Evolutionary conservation across 2,329 filamentous ascomycete genomes (phyloP), one percentile per base, ranked within the genome.

Genomic region (Emericellopsis cladophorae): DNA sequence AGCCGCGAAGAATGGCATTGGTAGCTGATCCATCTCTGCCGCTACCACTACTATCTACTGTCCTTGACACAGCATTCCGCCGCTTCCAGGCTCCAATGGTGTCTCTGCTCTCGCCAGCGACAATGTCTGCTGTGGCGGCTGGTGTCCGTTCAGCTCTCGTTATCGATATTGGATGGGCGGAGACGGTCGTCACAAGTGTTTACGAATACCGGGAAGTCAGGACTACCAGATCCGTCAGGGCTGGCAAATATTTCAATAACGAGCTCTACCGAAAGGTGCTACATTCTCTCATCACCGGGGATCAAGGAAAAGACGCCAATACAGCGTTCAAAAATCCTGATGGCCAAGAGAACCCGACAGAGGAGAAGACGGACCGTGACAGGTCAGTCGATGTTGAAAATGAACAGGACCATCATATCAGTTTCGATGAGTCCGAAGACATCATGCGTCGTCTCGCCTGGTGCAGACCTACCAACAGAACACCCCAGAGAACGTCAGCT

Each of bases 111-210:
- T 86, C 88, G 1, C 74, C 77, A 1, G 77, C 90, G 1, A 73
- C 87, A 16, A 81, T 92, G 60, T 70, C 79, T 2, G 69, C 82
- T 7, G 74, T 89, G 4, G 83, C 82, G 7, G 88, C 89, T 6
- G 92, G 92, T 1, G 66, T 94, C 33, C 79, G 92, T 12, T 86
- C 85, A n/a, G 87, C 82, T 1, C 60, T 98, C 34, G 77, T 96
- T 1, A 70, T 98, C 31, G 88, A 98, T 54, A 72, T 98, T 45
- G 92, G 90, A 35, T 98, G 92, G 92, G 73, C 79, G 34, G 92
- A 96, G 59, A 94, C 89, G 0, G 74, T 81, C 1, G 76, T 93
- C 18, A 94, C 87, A 1, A 84, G 81, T 6, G 72, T 96, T 7
- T 96, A 89, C 54, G 92, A 98, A 61, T 95, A 88, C 57, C 80